Percentiles rank a stretch among this genome's conserved stretches.
Conservation (phyloP, 345 rosid species). For the Boechera stricta region DNA sequence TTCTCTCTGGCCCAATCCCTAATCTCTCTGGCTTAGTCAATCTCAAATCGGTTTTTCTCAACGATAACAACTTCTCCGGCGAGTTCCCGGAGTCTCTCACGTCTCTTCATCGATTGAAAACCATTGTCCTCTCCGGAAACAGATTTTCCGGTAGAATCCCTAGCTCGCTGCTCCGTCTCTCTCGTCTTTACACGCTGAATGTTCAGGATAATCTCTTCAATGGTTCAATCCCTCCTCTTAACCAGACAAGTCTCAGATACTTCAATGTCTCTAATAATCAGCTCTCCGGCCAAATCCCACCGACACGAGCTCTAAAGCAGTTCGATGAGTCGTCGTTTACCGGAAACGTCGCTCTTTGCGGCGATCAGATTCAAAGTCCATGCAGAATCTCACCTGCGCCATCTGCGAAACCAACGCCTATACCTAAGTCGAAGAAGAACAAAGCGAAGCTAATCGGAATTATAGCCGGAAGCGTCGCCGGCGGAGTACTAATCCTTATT, state of each 20-base stretch:
- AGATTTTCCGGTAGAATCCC: constrained; percentile 73
- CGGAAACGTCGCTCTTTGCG: constrained; percentile 72
- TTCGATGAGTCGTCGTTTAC: constrained; percentile 69
- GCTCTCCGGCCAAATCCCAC: constrained; percentile 78
- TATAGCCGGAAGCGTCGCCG: constrained; percentile 59
- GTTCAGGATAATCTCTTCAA: constrained; percentile 67
- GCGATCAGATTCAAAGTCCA: constrained; percentile 64
- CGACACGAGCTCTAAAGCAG: constrained; percentile 66
- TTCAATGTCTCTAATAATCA: constrained; percentile 83
- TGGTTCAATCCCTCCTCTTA: constrained; percentile 72
- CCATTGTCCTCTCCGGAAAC: constrained; percentile 62
- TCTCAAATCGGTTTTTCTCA: constrained; percentile 81
- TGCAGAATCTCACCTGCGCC: constrained; percentile 50
- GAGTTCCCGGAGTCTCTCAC: constrained; percentile 69
- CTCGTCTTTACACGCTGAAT: constrained; percentile 63
- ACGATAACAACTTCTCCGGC: constrained; percentile 74
- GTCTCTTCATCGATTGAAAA: constrained; percentile 75
- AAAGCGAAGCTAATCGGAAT: constrained; percentile 52
- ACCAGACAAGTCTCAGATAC: constrained; percentile 78
- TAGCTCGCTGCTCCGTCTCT: constrained; percentile 57
- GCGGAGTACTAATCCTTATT: constrained; percentile 49
- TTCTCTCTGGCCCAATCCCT: constrained; percentile 78
- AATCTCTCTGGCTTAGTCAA: constrained; percentile 66
- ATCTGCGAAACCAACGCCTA: constrained; percentile 22
- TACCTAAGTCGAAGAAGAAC: constrained; percentile 38